Evolutionary conservation across 768 basidiomycete species (phyloP).

Genomic region (Chalciporus sphaerocephalus): DNA sequence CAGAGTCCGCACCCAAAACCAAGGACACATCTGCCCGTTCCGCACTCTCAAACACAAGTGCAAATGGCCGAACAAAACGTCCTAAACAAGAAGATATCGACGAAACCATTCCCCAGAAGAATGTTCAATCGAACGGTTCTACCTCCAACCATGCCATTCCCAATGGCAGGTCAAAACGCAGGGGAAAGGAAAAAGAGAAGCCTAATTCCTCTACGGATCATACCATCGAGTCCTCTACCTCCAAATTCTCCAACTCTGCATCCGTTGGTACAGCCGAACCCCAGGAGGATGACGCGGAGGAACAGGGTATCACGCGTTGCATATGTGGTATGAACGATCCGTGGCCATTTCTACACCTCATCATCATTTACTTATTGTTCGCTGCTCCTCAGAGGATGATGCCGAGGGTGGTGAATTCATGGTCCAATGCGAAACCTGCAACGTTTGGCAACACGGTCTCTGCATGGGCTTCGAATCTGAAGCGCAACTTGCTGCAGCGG

Average conservation of each 20-base stretch:
- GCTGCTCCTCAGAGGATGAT: conserved; percentile 56
- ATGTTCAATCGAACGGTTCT: conserved; percentile 31
- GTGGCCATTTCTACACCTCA: conserved; percentile 24
- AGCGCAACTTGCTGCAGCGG: conserved; percentile 65
- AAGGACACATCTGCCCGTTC: conserved; percentile 38
- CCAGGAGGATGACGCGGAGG: conserved; percentile 45
- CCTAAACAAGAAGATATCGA: conserved; percentile 73
- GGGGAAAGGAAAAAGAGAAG: conserved; percentile 62
- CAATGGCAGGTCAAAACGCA: conserved; percentile 54
- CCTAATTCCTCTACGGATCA: conserved; percentile 29
- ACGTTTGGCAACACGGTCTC: conserved; percentile 96
- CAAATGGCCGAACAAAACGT: conserved; percentile 49
- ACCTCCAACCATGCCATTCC: conserved; percentile 27
- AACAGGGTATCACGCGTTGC: conserved; percentile 69
- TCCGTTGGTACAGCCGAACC: conserved; percentile 34
- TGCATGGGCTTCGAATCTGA: conserved; percentile 92
- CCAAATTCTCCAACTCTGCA: conserved; percentile 27
- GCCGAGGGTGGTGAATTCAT: conserved; percentile 90
- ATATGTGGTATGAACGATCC: conserved; percentile 79
- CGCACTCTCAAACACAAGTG: conserved; percentile 35
- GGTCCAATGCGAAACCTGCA: conserved; percentile 96
- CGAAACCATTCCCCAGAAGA: conserved; percentile 49
- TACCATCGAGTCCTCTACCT: conserved; percentile 24
- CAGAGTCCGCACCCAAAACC: conserved; percentile 44
- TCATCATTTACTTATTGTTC: conserved; percentile 23